Conservation (phyloP, 371 early-diverging fungal genomes). For the Nematocida sp. region DNA sequence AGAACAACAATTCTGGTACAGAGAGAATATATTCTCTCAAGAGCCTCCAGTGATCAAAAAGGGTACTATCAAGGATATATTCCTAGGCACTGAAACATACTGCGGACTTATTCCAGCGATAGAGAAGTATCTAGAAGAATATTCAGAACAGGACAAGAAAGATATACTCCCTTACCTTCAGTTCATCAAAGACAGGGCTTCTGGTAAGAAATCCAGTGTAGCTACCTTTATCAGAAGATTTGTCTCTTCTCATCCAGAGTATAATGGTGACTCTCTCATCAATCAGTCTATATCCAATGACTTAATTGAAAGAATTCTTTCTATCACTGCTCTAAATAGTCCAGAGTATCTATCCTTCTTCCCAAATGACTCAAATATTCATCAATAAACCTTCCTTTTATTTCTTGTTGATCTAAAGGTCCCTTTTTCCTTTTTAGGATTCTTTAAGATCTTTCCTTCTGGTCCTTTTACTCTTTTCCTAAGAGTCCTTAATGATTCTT, state of each 20-base stretch:
- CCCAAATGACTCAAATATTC: too few species aligned
- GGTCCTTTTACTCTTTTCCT: too few species aligned
- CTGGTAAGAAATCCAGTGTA: constrained; percentile 48
- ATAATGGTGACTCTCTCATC: constrained; percentile 80
- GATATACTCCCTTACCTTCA: constrained; percentile 63
- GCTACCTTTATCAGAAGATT: constrained; percentile 79
- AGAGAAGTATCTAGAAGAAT: constrained; percentile 64
- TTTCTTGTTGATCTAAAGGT: too few species aligned
- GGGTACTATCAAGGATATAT: constrained; percentile 81
- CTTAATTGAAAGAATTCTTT: constrained; percentile 63
- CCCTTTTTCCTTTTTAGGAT: too few species aligned
- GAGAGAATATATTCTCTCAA: constrained; percentile 46
- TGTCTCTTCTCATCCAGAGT: constrained; percentile 76
- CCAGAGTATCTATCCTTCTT: constrained; percentile 52
- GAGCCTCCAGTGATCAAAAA: constrained; percentile 69
- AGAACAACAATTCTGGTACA: constrained; percentile 46
- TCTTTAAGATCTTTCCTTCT: too few species aligned
- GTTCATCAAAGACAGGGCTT: constrained; percentile 68
- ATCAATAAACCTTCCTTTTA: too few species aligned
- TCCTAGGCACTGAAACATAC: constrained; percentile 73
- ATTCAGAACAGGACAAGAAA: constrained; percentile 66
- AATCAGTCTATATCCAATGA: constrained; percentile 76
- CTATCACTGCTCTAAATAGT: constrained; percentile 34
- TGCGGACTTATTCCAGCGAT: constrained; percentile 44
- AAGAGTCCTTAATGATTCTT: too few species aligned